Evolutionary conservation across 192 early-diverging fungal genomes (phyloP).

Genomic region (Coemansia sp.): DNA sequence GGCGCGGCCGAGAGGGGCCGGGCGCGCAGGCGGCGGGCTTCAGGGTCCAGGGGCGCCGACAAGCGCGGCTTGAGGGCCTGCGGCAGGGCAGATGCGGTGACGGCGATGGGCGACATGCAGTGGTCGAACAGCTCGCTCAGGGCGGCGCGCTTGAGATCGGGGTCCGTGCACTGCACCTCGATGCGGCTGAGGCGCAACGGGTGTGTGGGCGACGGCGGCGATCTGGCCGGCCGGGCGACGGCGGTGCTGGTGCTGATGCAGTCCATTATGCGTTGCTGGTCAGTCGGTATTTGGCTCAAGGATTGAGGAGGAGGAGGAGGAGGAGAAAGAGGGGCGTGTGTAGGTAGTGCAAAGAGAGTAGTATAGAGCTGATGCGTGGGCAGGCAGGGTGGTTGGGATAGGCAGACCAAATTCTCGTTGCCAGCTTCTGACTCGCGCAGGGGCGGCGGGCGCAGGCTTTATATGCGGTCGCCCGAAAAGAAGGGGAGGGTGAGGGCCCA

Average conservation of each 20-base stretch:
- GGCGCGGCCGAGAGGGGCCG: constrained; percentile 45
- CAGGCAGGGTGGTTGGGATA: too few species aligned
- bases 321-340: background rate
- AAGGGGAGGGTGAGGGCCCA: too few species aligned
- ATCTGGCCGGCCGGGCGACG: too few species aligned
- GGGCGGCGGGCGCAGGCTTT: too few species aligned
- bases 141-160: constrained; percentile 45
- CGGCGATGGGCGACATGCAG: constrained; percentile 42
- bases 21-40: constrained; percentile 9
- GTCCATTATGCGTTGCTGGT: too few species aligned
- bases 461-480: too few species aligned
- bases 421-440: too few species aligned
- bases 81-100: background rate
- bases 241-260: too few species aligned
- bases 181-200: constrained; percentile 13
- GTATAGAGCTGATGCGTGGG: too few species aligned
- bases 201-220: constrained; percentile 7
- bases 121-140: constrained; percentile 52
- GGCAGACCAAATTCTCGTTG: too few species aligned
- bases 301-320: background rate
- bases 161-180: constrained; percentile 41
- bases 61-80: background rate
- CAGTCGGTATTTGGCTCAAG: background rate
- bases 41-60: background rate
- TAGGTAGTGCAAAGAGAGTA: too few species aligned